Evolutionary conservation across 2,329 filamentous ascomycete genomes (phyloP).

Genomic region (Chrysoporthe puriensis): DNA sequence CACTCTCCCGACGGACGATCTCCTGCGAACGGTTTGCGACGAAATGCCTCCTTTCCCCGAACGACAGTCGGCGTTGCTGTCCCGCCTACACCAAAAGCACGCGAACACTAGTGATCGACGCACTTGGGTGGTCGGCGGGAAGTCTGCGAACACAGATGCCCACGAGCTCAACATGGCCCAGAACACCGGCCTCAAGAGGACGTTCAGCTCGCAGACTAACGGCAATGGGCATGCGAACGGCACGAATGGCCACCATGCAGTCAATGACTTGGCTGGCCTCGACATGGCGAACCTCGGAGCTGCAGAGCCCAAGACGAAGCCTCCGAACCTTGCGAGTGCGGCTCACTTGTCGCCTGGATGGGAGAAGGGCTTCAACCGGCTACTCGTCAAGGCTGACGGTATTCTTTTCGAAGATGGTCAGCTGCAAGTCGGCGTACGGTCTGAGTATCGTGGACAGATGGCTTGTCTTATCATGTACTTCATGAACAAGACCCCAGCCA

Average conservation of each 20-base stretch:
- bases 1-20: conserved; percentile 83
- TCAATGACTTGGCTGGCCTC: conserved; percentile 76
- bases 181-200: conserved; percentile 80
- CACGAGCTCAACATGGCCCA: conserved; percentile 81
- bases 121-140: conserved; percentile 97
- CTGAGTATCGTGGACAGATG: conserved; percentile 93
- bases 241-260: conserved; percentile 54
- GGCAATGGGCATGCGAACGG: conserved; percentile 51
- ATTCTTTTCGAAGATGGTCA: conserved; percentile 94
- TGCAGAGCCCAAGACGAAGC: conserved; percentile 62
- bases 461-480: conserved; percentile 96
- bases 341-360: conserved; percentile 93
- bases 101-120: conserved; percentile 90
- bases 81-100: conserved; percentile 91
- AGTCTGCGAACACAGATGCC: conserved; percentile 84
- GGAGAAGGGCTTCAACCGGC: conserved; percentile 84
- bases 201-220: conserved; percentile 70
- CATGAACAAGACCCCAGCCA: conserved; percentile 85
- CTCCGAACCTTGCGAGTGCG: conserved; percentile 87
- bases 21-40: conserved; percentile 91
- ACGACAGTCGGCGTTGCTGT: conserved; percentile 86
- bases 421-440: conserved; percentile 87
- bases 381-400: conserved; percentile 81
- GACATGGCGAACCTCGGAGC: conserved; percentile 70
- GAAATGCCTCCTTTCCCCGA: conserved; percentile 99